A percentile compares a stretch with the other conserved stretches of the same genome.
Conservation (phyloP, 2,329 filamentous ascomycete species). For the Pleochaeta shiraiana region DNA sequence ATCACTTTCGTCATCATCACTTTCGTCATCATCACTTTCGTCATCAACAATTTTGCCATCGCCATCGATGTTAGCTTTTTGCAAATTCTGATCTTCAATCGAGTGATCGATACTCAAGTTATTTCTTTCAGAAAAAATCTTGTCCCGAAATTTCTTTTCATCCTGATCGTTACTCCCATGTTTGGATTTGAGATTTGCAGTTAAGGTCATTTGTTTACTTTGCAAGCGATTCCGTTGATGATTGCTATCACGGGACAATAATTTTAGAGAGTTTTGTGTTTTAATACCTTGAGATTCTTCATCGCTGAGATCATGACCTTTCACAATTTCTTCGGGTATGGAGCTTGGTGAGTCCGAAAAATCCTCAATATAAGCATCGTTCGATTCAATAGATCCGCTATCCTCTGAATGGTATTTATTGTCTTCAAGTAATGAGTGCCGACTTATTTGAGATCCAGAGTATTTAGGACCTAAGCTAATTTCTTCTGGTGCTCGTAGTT, state of each 20-base stretch:
- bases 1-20: conserved; percentile 21
- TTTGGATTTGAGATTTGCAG: not conserved
- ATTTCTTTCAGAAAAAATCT: no score
- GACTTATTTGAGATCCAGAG: conserved; percentile 51
- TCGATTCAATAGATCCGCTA: conserved; percentile 26
- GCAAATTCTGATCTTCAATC: no score
- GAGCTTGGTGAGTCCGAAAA: conserved; percentile 27
- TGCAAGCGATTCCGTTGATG: no score
- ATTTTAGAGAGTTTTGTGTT: not conserved
- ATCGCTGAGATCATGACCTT: not conserved
- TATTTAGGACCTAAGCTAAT: conserved; percentile 59
- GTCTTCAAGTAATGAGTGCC: conserved; percentile 39
- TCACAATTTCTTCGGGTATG: not conserved
- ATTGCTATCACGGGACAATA: not conserved
- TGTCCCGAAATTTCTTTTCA: not conserved
- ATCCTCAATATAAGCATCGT: conserved; percentile 16
- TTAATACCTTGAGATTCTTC: not conserved
- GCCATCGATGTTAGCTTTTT: no score
- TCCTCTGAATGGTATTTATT: conserved; percentile 31
- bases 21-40: conserved; percentile 31
- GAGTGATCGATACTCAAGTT: no score
- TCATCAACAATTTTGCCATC: conserved; percentile 13
- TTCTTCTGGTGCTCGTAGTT: conserved; percentile 50
- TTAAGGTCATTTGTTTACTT: not conserved
- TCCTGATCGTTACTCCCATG: not conserved